These are phyloP conservation scores for Vanrija pseudolonga DNA, from an alignment of 1,284 basidiomycete species.

Conservation along the genomic window DNA sequence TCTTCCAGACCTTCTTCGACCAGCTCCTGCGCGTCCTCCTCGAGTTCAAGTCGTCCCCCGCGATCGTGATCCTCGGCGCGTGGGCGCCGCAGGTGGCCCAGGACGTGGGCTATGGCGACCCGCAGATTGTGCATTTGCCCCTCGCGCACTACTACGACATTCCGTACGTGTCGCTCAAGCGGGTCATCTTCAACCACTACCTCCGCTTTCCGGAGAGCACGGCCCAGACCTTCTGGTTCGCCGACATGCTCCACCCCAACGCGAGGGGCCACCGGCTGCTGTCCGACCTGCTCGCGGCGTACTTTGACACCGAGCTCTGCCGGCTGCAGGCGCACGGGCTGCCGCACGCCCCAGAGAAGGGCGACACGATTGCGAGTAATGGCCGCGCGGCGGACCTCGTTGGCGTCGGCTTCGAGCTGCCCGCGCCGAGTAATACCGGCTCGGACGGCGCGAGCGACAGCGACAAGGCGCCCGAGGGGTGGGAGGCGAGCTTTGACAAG, in stretches of 20 bases:
- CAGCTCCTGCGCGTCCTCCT: slow-evolving; percentile 47
- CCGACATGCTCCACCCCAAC: slow-evolving; percentile 45
- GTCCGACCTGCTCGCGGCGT: slow-evolving; percentile 45
- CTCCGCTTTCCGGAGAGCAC: slow-evolving; percentile 40
- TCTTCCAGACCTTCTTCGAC: slow-evolving; percentile 46
- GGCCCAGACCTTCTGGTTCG: slow-evolving; percentile 37
- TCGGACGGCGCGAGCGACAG: slow-evolving; percentile 5
- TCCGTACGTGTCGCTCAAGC: slow-evolving; percentile 46
- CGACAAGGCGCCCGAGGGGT: slow-evolving; percentile 25
- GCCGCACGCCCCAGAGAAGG: slow-evolving; percentile 21
- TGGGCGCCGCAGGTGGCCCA: slow-evolving; percentile 46
- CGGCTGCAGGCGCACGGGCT: slow-evolving; percentile 37
- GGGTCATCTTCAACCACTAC: slow-evolving; percentile 46
- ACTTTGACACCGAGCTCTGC: slow-evolving; percentile 49
- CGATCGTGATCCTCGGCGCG: slow-evolving; percentile 45
- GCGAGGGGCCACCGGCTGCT: slow-evolving; percentile 46
- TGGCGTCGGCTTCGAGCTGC: slow-evolving; percentile 19
- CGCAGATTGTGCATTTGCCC: slow-evolving; percentile 45
- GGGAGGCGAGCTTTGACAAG: slow-evolving; percentile 39
- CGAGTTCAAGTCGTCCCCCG: slow-evolving; percentile 43
- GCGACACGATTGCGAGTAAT: slow-evolving; percentile 33
- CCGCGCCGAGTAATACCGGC: background rate
- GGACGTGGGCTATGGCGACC: slow-evolving; percentile 47
- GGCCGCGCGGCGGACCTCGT: slow-evolving; percentile 29
- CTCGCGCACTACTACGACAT: slow-evolving; percentile 49